Percentiles rank a stretch among this genome's conserved stretches.
Evolutionary conservation across 2,329 filamentous ascomycete genomes (phyloP).

Genomic region (Monosporascus sp.): DNA sequence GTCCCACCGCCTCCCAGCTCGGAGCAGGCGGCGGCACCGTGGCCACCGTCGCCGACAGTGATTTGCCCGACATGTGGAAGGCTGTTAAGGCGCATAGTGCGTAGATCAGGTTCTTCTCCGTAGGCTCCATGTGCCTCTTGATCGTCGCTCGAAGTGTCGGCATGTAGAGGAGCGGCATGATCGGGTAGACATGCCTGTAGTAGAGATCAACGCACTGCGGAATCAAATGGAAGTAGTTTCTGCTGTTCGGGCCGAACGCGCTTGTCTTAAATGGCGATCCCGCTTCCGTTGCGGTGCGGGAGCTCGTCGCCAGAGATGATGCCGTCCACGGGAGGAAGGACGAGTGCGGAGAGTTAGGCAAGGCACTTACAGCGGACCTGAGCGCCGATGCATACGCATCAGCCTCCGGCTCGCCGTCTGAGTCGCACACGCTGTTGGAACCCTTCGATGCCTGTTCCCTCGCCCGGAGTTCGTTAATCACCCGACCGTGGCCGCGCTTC

Average conservation of each 20-base stretch:
- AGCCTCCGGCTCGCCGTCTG: slow-evolving; percentile 2
- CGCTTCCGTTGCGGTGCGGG: slow-evolving; percentile 27
- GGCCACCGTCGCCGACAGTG: slow-evolving; percentile 17
- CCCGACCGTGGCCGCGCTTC: slow-evolving; percentile 56
- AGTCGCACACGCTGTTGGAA: slow-evolving; percentile 2
- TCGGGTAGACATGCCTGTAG: slow-evolving; percentile 58
- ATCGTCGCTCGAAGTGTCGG: slow-evolving; percentile 47
- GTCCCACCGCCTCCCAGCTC: slow-evolving; percentile 44
- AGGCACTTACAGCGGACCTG: not conserved
- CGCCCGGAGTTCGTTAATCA: slow-evolving; percentile 55
- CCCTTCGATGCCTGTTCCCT: slow-evolving; percentile 35
- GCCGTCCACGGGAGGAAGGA: not conserved
- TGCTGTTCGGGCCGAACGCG: slow-evolving; percentile 34
- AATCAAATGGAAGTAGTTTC: slow-evolving; percentile 40
- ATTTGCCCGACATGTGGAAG: slow-evolving; percentile 43
- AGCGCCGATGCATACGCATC: not conserved
- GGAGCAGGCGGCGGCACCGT: slow-evolving; percentile 16
- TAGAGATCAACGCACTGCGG: slow-evolving; percentile 57
- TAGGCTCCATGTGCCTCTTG: slow-evolving; percentile 30
- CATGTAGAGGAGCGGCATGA: slow-evolving; percentile 56
- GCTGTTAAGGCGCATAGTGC: slow-evolving; percentile 53
- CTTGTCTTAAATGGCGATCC: slow-evolving; percentile 34
- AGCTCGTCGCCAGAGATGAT: slow-evolving; percentile 21
- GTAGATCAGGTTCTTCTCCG: slow-evolving; percentile 43
- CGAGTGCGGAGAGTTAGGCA: not conserved